A percentile compares a stretch with the other conserved stretches of the same genome.
phyloP scores from a whole-genome alignment of 148 eudicot genomes.

The Beta vulgaris region DNA sequence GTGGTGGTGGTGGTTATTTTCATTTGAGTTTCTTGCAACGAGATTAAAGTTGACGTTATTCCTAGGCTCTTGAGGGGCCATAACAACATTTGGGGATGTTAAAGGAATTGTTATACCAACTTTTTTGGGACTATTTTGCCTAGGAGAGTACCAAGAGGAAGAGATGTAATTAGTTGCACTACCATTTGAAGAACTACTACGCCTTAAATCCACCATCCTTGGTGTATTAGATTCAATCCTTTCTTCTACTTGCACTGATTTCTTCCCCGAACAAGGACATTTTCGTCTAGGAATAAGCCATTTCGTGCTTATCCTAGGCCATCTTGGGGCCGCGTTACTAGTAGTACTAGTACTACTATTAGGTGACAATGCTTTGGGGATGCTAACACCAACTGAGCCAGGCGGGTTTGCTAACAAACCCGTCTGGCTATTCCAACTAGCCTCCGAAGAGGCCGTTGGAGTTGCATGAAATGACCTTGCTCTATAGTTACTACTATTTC shows the following conservation, averaged over 20 bases:
- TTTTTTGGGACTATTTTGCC: conserved; percentile 30
- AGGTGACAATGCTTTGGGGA: conserved; percentile 26
- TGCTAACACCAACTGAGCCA: conserved; percentile 37
- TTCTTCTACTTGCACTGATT: conserved; percentile 54
- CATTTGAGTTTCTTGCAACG: conserved; percentile 5
- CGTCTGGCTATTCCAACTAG: conserved; percentile 83
- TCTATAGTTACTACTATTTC: conserved; percentile 29
- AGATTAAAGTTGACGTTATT: neutral
- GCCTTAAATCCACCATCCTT: conserved; percentile 26
- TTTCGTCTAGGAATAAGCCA: conserved; percentile 49
- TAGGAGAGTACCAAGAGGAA: conserved; percentile 28
- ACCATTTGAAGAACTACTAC: conserved; percentile 27
- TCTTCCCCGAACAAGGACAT: conserved; percentile 73
- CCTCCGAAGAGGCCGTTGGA: conserved; percentile 85
- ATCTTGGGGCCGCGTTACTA: neutral
- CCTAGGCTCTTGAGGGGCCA: neutral
- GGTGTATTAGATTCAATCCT: conserved; percentile 29
- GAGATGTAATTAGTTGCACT: conserved; percentile 7
- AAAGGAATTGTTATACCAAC: neutral
- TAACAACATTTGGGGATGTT: conserved; percentile 1
- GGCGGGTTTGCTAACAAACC: conserved; percentile 61
- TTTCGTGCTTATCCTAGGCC: conserved; percentile 33
- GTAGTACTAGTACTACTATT: conserved; percentile 10
- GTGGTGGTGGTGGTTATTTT: neutral
- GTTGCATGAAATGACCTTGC: conserved; percentile 56